Percentiles rank a stretch among this genome's conserved stretches.
Evolutionary conservation across 75 land plant species (phyloP).

Genomic region (Chamaecyparis obtusa): DNA sequence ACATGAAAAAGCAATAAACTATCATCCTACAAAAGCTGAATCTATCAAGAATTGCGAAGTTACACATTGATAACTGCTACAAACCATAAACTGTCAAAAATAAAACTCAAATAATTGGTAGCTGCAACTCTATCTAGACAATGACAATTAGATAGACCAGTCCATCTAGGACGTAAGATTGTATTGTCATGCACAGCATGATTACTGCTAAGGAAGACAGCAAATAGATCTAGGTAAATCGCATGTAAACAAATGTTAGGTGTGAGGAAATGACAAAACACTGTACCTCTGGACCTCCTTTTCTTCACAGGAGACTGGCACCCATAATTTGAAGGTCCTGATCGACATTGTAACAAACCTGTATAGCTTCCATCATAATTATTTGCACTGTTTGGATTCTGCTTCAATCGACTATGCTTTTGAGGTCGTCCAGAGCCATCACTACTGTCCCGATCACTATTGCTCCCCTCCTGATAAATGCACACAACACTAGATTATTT

Average conservation of each 20-base stretch:
- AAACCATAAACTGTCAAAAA: background rate
- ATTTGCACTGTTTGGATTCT: conserved; percentile 27
- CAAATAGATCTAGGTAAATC: background rate
- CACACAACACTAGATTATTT: background rate
- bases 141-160: background rate
- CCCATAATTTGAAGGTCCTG: conserved; percentile 51
- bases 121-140: background rate
- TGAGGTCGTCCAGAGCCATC: conserved; percentile 38
- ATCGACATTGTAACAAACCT: conserved; percentile 19
- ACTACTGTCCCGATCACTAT: conserved; percentile 61
- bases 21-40: background rate
- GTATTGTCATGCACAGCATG: background rate
- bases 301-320: conserved; percentile 79
- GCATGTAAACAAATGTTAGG: background rate
- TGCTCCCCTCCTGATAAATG: conserved; percentile 48
- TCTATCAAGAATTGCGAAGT: background rate
- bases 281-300: conserved; percentile 54
- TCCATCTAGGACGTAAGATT: background rate
- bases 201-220: background rate
- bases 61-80: background rate
- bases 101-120: background rate
- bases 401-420: conserved; percentile 40
- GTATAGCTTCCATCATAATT: conserved; percentile 26
- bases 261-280: background rate
- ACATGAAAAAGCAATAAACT: background rate